These are phyloP conservation scores for Stachybotrys echinatus DNA, from an alignment of 2,329 filamentous ascomycete species.

Conservation along the genomic window DNA sequence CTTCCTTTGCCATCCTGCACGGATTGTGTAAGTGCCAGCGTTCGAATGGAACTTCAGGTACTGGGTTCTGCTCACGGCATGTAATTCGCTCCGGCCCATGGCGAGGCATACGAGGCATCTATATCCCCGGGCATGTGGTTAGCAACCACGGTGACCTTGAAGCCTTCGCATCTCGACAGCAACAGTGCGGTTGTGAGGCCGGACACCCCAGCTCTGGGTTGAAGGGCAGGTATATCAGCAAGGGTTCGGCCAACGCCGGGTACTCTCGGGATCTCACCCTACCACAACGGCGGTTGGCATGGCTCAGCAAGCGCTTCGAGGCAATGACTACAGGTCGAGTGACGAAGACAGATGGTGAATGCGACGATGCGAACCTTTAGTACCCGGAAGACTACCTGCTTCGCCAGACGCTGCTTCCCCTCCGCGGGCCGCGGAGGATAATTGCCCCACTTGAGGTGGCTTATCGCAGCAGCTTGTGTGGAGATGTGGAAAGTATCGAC, in stretches of 20 bases:
- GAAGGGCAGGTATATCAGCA: conserved; percentile 2
- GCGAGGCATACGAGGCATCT: conserved; percentile 83
- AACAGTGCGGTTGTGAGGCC: conserved; percentile 46
- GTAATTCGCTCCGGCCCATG: conserved; percentile 82
- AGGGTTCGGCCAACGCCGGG: background rate
- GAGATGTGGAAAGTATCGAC: too few species aligned
- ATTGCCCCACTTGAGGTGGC: too few species aligned
- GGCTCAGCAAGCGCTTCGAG: background rate
- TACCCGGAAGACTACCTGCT: too few species aligned
- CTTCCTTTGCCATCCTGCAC: conserved; percentile 36
- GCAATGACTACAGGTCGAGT: too few species aligned
- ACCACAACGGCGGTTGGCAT: conserved; percentile 28
- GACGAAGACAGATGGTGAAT: too few species aligned
- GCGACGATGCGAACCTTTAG: too few species aligned
- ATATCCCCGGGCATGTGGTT: conserved; percentile 95
- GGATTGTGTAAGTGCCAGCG: background rate
- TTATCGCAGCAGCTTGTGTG: too few species aligned
- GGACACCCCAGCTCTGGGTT: conserved; percentile 39
- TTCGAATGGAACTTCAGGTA: conserved; percentile 9
- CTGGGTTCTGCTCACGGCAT: conserved; percentile 50
- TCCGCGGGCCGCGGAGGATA: too few species aligned
- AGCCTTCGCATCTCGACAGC: conserved; percentile 37
- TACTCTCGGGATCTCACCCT: conserved; percentile 18
- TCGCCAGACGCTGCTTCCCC: too few species aligned
- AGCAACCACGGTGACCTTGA: conserved; percentile 63